Conservation (phyloP, 2,329 filamentous ascomycete genomes). For the Amylocarpus encephaloides region DNA sequence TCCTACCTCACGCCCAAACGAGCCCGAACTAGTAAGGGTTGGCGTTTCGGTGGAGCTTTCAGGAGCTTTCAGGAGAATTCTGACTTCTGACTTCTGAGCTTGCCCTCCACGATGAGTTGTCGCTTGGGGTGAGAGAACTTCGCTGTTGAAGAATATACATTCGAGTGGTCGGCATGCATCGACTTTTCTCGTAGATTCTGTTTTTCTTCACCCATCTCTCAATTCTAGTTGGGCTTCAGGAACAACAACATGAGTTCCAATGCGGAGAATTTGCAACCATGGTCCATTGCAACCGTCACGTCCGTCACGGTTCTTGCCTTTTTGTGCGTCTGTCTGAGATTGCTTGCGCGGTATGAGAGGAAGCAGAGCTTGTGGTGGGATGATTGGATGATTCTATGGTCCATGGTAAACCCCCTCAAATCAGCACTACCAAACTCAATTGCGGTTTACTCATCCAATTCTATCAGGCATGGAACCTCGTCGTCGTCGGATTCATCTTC, state of each 20-base stretch:
- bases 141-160: too few species aligned
- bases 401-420: slow-evolving; percentile 35
- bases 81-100: too few species aligned
- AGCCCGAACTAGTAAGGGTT: too few species aligned
- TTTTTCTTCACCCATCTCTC: too few species aligned
- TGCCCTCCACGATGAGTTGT: too few species aligned
- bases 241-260: neutral
- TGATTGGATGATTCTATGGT: slow-evolving; percentile 43
- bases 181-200: too few species aligned
- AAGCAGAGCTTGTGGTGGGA: slow-evolving; percentile 44
- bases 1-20: too few species aligned
- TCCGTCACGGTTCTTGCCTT: slow-evolving; percentile 31
- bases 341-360: slow-evolving; percentile 38
- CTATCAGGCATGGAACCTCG: slow-evolving; percentile 33
- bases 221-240: too few species aligned
- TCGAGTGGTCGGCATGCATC: too few species aligned
- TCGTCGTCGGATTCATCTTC: slow-evolving; percentile 42
- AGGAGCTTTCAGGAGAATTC: too few species aligned
- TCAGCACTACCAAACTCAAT: slow-evolving; percentile 1
- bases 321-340: slow-evolving; percentile 34
- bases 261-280: neutral
- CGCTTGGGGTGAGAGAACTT: too few species aligned
- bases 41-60: too few species aligned
- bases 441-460: neutral
- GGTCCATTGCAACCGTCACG: neutral